These are phyloP conservation scores for Pythium coloratum DNA, from an alignment of 352 stramenopile species.

Conservation along the genomic window DNA sequence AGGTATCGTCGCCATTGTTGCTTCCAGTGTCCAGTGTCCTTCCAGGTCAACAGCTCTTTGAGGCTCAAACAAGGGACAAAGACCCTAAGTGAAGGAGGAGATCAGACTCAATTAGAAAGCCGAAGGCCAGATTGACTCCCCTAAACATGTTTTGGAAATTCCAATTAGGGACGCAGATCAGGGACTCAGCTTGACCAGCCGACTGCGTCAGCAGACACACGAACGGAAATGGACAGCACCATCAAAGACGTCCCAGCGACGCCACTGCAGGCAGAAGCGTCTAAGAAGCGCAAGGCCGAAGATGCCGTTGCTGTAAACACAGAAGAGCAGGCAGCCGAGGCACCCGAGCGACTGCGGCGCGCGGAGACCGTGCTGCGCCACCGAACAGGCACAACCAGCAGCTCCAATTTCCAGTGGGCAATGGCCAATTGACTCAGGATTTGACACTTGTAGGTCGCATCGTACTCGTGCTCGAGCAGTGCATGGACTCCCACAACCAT, in stretches of 20 bases:
- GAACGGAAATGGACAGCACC: not conserved
- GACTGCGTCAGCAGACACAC: not conserved
- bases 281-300: not conserved
- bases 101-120: not conserved
- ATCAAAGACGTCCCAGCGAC: not conserved
- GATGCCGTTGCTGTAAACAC: not conserved
- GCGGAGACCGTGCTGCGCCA: conserved; percentile 66
- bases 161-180: not conserved
- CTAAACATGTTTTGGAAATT: no score
- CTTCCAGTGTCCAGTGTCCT: not conserved
- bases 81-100: not conserved
- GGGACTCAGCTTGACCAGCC: not conserved
- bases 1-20: not conserved
- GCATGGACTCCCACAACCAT: conserved; percentile 86
- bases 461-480: conserved; percentile 78
- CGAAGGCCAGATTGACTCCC: no score
- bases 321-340: conserved; percentile 16
- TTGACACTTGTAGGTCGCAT: conserved; percentile 37
- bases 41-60: not conserved
- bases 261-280: not conserved
- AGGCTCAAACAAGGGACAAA: conserved; percentile 10
- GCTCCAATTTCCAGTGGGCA: not conserved
- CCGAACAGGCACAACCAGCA: conserved; percentile 40
- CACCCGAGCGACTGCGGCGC: conserved; percentile 59
- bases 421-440: not conserved